Evolutionary conservation across 2,329 filamentous ascomycete genomes (phyloP).

Genomic region (Aphanoascus verrucosus): DNA sequence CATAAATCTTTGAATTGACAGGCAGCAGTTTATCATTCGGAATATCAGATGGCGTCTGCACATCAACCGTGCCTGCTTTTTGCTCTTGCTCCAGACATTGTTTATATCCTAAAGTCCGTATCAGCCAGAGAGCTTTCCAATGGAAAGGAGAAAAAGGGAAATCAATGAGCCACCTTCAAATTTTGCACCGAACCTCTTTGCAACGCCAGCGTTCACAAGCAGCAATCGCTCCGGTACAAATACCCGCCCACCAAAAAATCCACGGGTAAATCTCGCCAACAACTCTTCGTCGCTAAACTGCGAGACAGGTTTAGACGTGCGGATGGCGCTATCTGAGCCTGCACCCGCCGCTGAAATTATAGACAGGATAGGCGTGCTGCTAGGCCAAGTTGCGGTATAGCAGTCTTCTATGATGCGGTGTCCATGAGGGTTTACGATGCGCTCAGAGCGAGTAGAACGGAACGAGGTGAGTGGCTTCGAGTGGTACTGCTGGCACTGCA

Average conservation of each 20-base stretch:
- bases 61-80: background rate
- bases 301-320: background rate
- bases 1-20: conserved; percentile 10
- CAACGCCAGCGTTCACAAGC: background rate
- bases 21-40: conserved; percentile 8
- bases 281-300: conserved; percentile 13
- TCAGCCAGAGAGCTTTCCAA: background rate
- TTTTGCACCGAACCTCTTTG: conserved; percentile 7
- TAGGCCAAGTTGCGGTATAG: conserved; percentile 6
- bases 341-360: background rate
- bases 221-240: conserved; percentile 11
- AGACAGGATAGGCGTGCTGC: background rate
- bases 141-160: background rate
- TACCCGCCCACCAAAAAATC: conserved; percentile 13
- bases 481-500: conserved; percentile 3
- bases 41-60: conserved; percentile 9
- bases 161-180: conserved; percentile 2
- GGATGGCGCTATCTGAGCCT: background rate
- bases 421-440: conserved; percentile 9
- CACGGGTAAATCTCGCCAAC: conserved; percentile 12
- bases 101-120: background rate
- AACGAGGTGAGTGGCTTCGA: conserved; percentile 8
- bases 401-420: conserved; percentile 10
- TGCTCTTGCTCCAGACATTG: background rate
- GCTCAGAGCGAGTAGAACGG: background rate